Base-by-base conservation (phyloP, 257 asterid genomes). In the Penstemon barbatus region DNA sequence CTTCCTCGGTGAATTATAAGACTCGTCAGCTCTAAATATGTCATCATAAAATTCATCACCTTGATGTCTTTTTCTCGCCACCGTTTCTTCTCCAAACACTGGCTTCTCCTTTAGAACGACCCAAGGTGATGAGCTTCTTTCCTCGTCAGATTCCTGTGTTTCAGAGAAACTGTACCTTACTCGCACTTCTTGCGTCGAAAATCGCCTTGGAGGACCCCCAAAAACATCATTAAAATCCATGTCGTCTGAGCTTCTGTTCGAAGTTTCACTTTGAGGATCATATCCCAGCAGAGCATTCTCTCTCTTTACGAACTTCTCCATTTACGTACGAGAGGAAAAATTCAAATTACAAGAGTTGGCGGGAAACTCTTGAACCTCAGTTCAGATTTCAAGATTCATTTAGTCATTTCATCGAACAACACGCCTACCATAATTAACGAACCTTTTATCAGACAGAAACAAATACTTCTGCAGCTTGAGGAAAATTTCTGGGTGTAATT, bases 141-240 rank as follows among this genome's bases (percentile, higher is more conserved):
- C 82, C 62, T 80, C 85, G 49, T 78, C 90, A 4, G 87, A 62
- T n/a, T 74, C 83, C 72, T 19, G 25, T 44, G 77, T 7, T 39
- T 84, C 91, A 5, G 81, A 72, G 19, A 85, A 85, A 73, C 95
- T 90, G 78, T 76, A 71, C 12, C 89, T 75, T 19, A 57, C 69
- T 64, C 77, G 67, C 70, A 67, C 78, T 48, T 90, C 97, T 38
- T 81, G 97, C 75, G 71, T 71, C 66, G 98, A 92, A 48, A 68
- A 85, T 11, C 97, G 86, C 87, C 88, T 70, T 0, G 98, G 98
- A 0, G 98, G 98, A 10, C 96, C 97, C 11, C 98, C 98, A 39
- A 90, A 92, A 1, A 92, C 98, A 57, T 92, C 97, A 19, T 84
- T 78, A 70, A 88, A 92, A 75, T 92, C 92, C 84, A 75, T 56